Base-by-base conservation (phyloP, 2,329 filamentous ascomycete species). In the Colletotrichum shisoi region DNA sequence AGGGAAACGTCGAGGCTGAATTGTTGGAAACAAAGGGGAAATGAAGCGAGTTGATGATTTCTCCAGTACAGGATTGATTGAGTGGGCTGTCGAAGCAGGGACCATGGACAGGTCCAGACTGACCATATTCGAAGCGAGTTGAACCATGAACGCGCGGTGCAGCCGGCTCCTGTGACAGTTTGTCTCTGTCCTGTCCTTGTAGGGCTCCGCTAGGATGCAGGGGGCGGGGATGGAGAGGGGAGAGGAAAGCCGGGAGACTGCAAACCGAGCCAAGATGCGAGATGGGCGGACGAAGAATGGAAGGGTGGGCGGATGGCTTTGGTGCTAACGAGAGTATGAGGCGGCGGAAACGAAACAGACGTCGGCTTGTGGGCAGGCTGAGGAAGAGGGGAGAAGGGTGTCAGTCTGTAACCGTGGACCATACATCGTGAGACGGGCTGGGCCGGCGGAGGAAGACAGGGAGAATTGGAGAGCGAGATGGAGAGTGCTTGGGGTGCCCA, bases 111-210 rank as follows among this genome's bases (percentile, higher is more conserved):
- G 57, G 40, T 59, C 61, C 42, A 52, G 61, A 64, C 53, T 15
- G 24, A 49, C 34, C 64, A 67, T 61, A 54, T 54, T 58, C 49
- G 54, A 57, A 57, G 40, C n/a, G 8, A 57, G 40, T 45, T 46
- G 27, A 27, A 51, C 48, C 17, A 17, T 51, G 64, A 67, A 67
- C 63, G 58, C 63, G 63, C 63, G 59, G 63, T 62, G 63, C 39
- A 52, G 24, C 58, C 58, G 62, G 45, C 49, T 64, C 44, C 53
- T 67, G 61, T 60, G 54, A 59, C 61, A 56, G 24, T 51, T 59
- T 64, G 61, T 64, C 61, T 65, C 37, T 67, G 53, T 65, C 49
- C 19, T 59, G 61, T 59, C 61, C 61, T 67, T 59, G 61, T 56
- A 64, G 49, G 61, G 64, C 54, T 64, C 64, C 61, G 60, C 60